These are phyloP conservation scores for Apiotrichum siamense DNA, from an alignment of 1,284 basidiomycete species.

Conservation along the genomic window DNA sequence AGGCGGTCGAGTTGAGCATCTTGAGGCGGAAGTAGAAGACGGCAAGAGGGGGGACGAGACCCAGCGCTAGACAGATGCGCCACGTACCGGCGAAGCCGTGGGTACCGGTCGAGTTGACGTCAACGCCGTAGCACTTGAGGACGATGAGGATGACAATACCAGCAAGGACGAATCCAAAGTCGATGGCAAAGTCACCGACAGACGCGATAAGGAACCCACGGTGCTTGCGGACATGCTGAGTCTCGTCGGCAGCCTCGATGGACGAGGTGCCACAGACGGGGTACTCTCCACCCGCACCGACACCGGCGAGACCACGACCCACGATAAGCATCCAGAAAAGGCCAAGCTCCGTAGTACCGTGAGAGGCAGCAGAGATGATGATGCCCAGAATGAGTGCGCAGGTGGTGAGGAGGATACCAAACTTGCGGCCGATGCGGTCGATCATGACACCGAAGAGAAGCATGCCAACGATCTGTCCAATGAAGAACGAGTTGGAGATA, in stretches of 20 bases:
- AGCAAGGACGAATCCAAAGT: slow-evolving; percentile 19
- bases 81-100: no score
- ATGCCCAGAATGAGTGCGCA: no score
- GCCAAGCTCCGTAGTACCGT: slow-evolving; percentile 20
- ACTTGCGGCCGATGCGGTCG: no score
- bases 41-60: slow-evolving; percentile 23
- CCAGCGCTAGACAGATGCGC: slow-evolving; percentile 28
- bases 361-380: slow-evolving; percentile 17
- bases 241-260: slow-evolving; percentile 66
- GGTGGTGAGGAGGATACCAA: no score
- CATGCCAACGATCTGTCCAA: no score
- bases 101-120: no score
- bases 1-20: slow-evolving; percentile 30
- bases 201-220: slow-evolving; percentile 68
- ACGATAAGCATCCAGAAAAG: slow-evolving; percentile 71
- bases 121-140: no score
- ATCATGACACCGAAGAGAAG: no score
- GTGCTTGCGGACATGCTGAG: slow-evolving; percentile 48
- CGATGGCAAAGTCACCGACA: slow-evolving; percentile 55
- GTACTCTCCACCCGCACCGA: slow-evolving; percentile 73
- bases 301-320: slow-evolving; percentile 62
- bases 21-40: slow-evolving; percentile 32
- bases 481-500: no score
- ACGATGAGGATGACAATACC: slow-evolving; percentile 22
- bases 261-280: no score